These are phyloP conservation scores for Oxyria digyna DNA, from an alignment of 148 eudicot genomes.

Conservation along the genomic window DNA sequence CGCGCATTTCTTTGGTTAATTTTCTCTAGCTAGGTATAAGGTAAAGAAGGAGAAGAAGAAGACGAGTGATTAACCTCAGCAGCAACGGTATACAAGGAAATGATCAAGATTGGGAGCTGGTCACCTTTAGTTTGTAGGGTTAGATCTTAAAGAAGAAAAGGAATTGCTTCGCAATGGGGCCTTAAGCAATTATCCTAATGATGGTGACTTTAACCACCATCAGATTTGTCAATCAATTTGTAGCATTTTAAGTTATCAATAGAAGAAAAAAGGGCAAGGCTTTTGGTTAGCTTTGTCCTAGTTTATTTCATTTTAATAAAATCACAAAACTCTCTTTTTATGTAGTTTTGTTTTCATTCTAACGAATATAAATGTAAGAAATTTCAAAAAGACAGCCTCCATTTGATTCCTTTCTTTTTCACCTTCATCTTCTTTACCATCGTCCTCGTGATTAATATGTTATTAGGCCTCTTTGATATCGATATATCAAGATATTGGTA, in stretches of 20 bases:
- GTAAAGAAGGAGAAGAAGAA: constrained; percentile 9
- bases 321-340: neutral
- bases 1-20: constrained; percentile 9
- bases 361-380: constrained; percentile 1
- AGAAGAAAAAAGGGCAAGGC: constrained; percentile 13
- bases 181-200: neutral
- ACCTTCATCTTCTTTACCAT: neutral
- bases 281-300: constrained; percentile 20
- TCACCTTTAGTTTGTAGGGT: neutral
- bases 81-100: constrained; percentile 11
- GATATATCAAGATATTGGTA: too few relatives aligned
- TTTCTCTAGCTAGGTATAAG: constrained; percentile 12
- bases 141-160: neutral
- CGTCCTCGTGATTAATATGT: neutral
- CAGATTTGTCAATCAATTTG: constrained; percentile 11
- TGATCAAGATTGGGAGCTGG: neutral
- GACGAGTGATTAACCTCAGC: neutral
- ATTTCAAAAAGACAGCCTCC: neutral
- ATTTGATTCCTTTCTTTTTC: neutral
- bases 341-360: neutral
- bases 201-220: neutral
- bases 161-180: neutral
- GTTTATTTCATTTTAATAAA: neutral
- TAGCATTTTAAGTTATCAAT: constrained; percentile 14
- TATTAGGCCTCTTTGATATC: too few relatives aligned